Conservation (phyloP, 1,284 basidiomycete genomes). For the Moesziomyces sp. region DNA sequence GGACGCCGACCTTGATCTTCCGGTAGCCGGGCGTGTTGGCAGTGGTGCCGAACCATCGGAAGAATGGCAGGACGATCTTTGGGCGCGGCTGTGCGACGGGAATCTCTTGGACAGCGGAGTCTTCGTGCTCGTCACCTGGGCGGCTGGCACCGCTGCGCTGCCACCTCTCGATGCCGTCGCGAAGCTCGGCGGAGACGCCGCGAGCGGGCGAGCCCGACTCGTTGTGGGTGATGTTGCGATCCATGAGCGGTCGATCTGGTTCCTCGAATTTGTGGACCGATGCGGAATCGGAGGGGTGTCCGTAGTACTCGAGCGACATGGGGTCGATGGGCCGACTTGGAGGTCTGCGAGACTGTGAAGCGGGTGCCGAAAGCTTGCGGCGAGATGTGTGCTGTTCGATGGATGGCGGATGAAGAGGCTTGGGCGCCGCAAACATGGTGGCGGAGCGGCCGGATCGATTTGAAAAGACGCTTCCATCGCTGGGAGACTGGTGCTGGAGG, state of each 20-base stretch:
- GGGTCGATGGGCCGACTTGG: slow-evolving; percentile 29
- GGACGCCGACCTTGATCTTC: slow-evolving; percentile 60
- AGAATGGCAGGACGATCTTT: slow-evolving; percentile 61
- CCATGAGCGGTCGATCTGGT: slow-evolving; percentile 7
- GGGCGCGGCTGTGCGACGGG: slow-evolving; percentile 23
- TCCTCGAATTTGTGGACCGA: slow-evolving; percentile 15
- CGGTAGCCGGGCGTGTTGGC: slow-evolving; percentile 62
- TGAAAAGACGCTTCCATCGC: slow-evolving; percentile 31
- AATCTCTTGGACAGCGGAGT: slow-evolving; percentile 8
- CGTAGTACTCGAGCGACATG: slow-evolving; percentile 51
- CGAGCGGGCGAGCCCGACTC: slow-evolving; percentile 7
- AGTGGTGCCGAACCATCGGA: slow-evolving; percentile 61
- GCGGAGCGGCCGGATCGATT: slow-evolving; percentile 28
- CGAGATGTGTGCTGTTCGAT: slow-evolving; percentile 13
- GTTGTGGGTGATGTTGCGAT: slow-evolving; percentile 6
- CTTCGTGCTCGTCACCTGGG: slow-evolving; percentile 21
- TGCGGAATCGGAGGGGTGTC: slow-evolving; percentile 30
- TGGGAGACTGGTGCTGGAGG: slow-evolving; percentile 43
- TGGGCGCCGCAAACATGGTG: slow-evolving; percentile 27
- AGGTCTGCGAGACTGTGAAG: slow-evolving; percentile 3
- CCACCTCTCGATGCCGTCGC: slow-evolving; percentile 48
- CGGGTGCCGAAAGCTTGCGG: slow-evolving; percentile 25
- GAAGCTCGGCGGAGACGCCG: slow-evolving; percentile 38
- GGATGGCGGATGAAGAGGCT: slow-evolving; percentile 11
- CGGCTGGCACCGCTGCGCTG: slow-evolving; percentile 34